Evolutionary conservation across 768 basidiomycete genomes (phyloP).

Genomic region (Lentinula boryana): DNA sequence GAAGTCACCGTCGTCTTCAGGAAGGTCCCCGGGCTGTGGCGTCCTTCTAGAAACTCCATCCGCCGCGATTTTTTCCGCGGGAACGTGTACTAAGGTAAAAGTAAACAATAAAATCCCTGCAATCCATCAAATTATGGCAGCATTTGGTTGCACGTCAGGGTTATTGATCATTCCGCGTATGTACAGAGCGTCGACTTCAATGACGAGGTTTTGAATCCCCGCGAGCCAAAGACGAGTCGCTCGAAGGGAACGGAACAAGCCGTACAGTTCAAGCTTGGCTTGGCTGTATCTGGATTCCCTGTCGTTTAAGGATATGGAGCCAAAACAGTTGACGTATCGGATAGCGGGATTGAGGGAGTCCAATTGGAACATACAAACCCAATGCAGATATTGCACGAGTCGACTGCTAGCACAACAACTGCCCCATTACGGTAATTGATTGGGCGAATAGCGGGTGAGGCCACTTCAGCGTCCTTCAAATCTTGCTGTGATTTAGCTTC

Average conservation of each 20-base stretch:
- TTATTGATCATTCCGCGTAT: background rate
- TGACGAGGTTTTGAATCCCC: background rate
- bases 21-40: background rate
- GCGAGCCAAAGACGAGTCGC: background rate
- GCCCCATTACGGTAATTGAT: conserved; percentile 22
- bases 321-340: background rate
- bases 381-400: conserved; percentile 21
- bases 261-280: background rate
- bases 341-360: conserved; percentile 11
- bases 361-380: conserved; percentile 17
- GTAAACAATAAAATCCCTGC: conserved; percentile 21
- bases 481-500: conserved; percentile 4
- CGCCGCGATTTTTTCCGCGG: conserved; percentile 4
- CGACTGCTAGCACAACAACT: conserved; percentile 23
- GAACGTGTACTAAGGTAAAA: conserved; percentile 24
- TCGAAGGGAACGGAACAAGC: background rate
- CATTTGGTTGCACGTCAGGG: background rate
- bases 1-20: background rate
- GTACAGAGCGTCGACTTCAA: background rate
- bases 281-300: background rate
- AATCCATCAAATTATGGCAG: conserved; percentile 9
- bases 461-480: conserved; percentile 11
- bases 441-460: background rate
- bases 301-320: background rate
- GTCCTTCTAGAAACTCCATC: background rate